Percentiles rank a stretch among this genome's conserved stretches.
Conservation (phyloP, 352 stramenopile species). For the Globisporangium radiosum region DNA sequence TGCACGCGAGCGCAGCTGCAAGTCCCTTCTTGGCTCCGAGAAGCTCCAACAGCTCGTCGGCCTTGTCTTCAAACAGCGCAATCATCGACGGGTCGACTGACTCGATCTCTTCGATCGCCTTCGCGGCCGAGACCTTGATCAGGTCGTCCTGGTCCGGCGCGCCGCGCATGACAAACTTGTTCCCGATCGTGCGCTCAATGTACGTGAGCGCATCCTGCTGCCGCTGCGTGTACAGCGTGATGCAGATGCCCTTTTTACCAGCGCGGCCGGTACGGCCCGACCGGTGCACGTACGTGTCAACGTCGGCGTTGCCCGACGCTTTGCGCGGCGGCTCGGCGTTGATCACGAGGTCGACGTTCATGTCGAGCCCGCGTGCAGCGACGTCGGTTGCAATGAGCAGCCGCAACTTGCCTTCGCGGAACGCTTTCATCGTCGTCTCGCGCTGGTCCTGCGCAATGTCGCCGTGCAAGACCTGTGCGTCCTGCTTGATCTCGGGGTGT, state of each 20-base stretch:
- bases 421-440: conserved; percentile 96
- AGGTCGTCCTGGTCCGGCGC: conserved; percentile 84
- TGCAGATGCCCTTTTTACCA: conserved; percentile 94
- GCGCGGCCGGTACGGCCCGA: conserved; percentile 96
- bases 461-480: conserved; percentile 91
- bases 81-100: conserved; percentile 72
- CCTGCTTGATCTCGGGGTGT: conserved; percentile 83
- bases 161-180: conserved; percentile 87
- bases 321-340: conserved; percentile 91
- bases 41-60: conserved; percentile 51
- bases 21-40: conserved; percentile 62
- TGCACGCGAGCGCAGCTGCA: conserved; percentile 78
- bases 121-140: conserved; percentile 74
- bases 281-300: conserved; percentile 98
- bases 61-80: conserved; percentile 68
- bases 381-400: conserved; percentile 97
- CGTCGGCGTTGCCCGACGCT: conserved; percentile 82
- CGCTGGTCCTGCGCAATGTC: conserved; percentile 97
- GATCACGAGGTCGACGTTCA: conserved; percentile 96
- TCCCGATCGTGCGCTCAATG: conserved; percentile 86
- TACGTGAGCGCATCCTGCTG: conserved; percentile 70
- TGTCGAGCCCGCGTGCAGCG: conserved; percentile 95
- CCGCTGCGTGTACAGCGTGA: conserved; percentile 92
- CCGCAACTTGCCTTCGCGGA: conserved; percentile 92
- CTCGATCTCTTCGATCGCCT: conserved; percentile 81